Evolutionary conservation across 768 basidiomycete genomes (phyloP), one percentile per base, ranked within the genome.

Genomic region (Lentinula detonsa): DNA sequence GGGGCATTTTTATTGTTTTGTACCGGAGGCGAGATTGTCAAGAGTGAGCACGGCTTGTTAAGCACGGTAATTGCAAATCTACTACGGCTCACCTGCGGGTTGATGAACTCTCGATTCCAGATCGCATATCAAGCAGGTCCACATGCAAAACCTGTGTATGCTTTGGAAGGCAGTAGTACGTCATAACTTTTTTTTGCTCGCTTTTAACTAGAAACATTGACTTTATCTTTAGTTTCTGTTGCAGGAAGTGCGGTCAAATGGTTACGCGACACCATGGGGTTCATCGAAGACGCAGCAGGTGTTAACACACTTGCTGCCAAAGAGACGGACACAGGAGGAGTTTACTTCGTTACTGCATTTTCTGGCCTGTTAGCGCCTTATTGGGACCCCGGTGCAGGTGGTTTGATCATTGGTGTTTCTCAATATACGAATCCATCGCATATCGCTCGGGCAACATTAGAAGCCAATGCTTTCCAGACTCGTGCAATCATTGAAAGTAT

Each of bases 281-380:
- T 99, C 67, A 95, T 99, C 69, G 73, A 83, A 33, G 81, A 87
- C 31, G 91, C 95, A 0, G 75, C 74, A 16, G 91, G 98, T 59
- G 89, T 98, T 68, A 98, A 98, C 69, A 79, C 78, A 5, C 83
- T 98, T 35, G 95, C 93, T 2, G 84, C 81, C 3, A 82, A 85
- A 39, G 93, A 88, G 51, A 74, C 83, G 5, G 85, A 88, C 65
- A 88, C 92, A 0, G 95, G 91, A 39, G 96, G 96, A 7, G 81
- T 97, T 34, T 98, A 92, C 76, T 99, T 98, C 68, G 96, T 98
- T 39, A 96, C 96, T 1, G 95, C 94, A 6, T 98, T 99, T 77
- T 90, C 89, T 43, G 97, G 97, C 59, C 81, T 99, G 28, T 85
- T 99, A 31, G 97, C 97, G 18, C 97, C 97, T 5, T 97, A 93